Percentiles rank a stretch among this genome's conserved stretches.
phyloP scores from a whole-genome alignment of 179 eudicot genomes.

The Sideroxylon spinosum region DNA sequence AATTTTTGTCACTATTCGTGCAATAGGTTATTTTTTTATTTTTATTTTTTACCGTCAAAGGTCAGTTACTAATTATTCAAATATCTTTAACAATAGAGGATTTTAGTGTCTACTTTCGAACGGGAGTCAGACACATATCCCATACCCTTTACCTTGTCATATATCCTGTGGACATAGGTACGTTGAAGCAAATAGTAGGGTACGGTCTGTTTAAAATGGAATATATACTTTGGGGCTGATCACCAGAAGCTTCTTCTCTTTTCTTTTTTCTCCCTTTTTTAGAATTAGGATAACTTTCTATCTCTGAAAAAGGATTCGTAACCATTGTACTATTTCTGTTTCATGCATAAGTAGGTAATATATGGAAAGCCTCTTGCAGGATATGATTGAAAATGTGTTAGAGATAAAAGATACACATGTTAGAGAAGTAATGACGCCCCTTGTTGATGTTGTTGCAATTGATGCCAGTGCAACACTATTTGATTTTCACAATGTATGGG shows the following conservation, averaged over 20 bases:
- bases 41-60: too few species aligned
- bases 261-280: neutral
- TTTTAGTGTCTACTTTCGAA: neutral
- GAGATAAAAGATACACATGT: constrained; percentile 92
- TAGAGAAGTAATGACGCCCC: constrained; percentile 98
- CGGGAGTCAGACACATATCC: neutral
- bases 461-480: constrained; percentile 86
- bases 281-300: neutral
- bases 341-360: neutral
- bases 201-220: neutral
- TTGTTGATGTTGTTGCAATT: constrained; percentile 95
- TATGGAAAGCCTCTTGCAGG: constrained; percentile 43
- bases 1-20: too few species aligned
- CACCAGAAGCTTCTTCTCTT: neutral
- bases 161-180: neutral
- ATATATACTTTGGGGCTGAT: neutral
- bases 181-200: neutral
- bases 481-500: constrained; percentile 83
- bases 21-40: too few species aligned
- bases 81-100: neutral
- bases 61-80: neutral
- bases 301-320: neutral
- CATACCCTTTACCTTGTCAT: neutral
- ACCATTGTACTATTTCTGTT: neutral
- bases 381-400: constrained; percentile 97